Evolutionary conservation across 441 rosid genomes (phyloP).

Genomic region (Gossypium trilobum): DNA sequence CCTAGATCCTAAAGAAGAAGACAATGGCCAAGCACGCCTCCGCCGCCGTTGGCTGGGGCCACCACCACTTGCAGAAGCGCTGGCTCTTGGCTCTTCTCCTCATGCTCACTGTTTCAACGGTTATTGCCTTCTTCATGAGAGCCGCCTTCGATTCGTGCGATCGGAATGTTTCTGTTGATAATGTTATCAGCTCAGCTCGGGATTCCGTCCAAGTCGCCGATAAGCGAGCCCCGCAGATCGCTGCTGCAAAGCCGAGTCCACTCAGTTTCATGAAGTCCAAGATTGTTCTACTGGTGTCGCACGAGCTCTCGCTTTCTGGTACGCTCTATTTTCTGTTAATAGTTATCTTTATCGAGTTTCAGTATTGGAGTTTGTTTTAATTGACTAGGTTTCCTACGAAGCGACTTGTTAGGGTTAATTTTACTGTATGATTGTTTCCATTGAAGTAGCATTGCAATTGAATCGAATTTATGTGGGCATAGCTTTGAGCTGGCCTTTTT

Average conservation of each 20-base stretch:
- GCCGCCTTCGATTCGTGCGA: constrained; percentile 39
- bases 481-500: neutral
- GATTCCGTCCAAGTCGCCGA: constrained; percentile 5
- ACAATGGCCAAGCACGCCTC: constrained; percentile 34
- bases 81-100: constrained; percentile 33
- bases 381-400: neutral
- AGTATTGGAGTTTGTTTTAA: neutral
- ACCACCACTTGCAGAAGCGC: constrained; percentile 35
- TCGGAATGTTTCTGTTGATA: constrained; percentile 15
- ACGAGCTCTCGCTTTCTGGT: constrained; percentile 63
- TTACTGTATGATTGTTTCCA: neutral
- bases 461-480: neutral
- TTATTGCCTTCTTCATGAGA: constrained; percentile 36
- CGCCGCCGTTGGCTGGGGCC: constrained; percentile 19
- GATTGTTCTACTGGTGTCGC: constrained; percentile 46
- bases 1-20: neutral
- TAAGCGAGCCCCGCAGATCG: constrained; percentile 16
- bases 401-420: neutral
- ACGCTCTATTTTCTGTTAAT: neutral
- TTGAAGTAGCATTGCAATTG: neutral
- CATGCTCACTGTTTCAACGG: constrained; percentile 42
- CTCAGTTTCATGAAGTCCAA: constrained; percentile 55
- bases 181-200: neutral
- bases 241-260: constrained; percentile 27
- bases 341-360: neutral